Base-by-base conservation (phyloP, 257 asterid species). In the Knoxia roxburghii region DNA sequence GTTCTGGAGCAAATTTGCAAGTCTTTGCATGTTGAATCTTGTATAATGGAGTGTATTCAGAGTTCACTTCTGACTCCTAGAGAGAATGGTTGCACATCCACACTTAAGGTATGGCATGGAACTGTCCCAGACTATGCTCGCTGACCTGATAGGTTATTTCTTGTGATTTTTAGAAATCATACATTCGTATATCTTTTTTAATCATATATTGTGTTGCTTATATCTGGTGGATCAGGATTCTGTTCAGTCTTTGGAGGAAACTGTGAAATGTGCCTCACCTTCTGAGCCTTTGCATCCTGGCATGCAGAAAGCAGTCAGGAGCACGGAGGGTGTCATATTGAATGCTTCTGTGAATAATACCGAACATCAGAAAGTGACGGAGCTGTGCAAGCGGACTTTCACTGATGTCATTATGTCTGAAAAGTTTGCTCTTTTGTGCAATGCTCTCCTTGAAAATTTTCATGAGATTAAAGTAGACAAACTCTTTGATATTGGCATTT, bases 1-100 rank as follows among this genome's bases (percentile, higher is more conserved):
- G 77, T 85, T 69, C 82, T 91, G 74, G 84, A 83, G 75, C 87
- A 89, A 72, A 76, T 89, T 61, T 71, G 67, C 67, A 84, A 75
- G 69, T 80, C 90, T 10, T 64, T 85, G 61, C 78, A 80, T 50
- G 70, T 68, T 65, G 87, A 83, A 64, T 81, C 84, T 77, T 86
- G 87, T 52, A 58, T 87, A 75, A 65, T 61, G 40, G 78, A 75
- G 43, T 87, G 89, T 76, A 79, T 87, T 60, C 78, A 66, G 68
- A 80, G 72, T 37, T 85, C 83, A 55, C 77, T 84, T 65, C 59
- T 56, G 39, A 74, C 67, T 64, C 77, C 76, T 65, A 64, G 80
- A 53, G 92, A 82, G 77, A 83, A 68, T 63, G 70, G 74, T 68
- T 70, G 79, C 79, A 75, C 76, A 72, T 67, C 79, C 65, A 66